Evolutionary conservation across 495 filamentous ascomycete species (phyloP).

Genomic region (Penicillium coffeae): DNA sequence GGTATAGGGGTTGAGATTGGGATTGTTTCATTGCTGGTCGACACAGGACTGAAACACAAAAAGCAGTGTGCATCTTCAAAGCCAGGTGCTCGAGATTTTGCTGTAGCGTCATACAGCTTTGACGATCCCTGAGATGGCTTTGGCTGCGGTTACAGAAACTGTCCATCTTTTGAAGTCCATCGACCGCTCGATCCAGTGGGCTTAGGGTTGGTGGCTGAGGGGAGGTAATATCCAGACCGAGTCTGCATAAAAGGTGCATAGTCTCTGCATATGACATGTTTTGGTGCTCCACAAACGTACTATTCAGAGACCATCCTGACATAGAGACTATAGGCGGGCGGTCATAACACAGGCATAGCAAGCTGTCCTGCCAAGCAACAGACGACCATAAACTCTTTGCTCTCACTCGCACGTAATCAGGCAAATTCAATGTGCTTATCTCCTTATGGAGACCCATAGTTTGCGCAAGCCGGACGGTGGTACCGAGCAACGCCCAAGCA

Average conservation of each 20-base stretch:
- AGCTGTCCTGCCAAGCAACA: constrained; percentile 36
- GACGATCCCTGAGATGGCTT: constrained; percentile 18
- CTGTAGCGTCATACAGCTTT: constrained; percentile 28
- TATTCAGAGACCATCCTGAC: constrained; percentile 19
- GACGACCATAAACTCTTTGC: constrained; percentile 28
- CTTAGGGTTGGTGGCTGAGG: constrained; percentile 2
- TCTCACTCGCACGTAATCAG: constrained; percentile 23
- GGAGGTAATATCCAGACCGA: constrained; percentile 23
- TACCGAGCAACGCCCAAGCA: constrained; percentile 44
- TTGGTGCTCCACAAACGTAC: background rate
- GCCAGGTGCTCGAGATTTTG: constrained; percentile 35
- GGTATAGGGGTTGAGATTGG: background rate
- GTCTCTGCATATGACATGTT: constrained; percentile 25
- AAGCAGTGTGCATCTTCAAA: constrained; percentile 31
- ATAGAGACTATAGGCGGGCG: constrained; percentile 30
- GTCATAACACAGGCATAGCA: constrained; percentile 35
- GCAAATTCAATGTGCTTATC: constrained; percentile 20
- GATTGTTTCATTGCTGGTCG: constrained; percentile 32
- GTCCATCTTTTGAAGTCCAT: constrained; percentile 22
- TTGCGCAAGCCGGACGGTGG: constrained; percentile 43
- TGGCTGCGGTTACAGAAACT: constrained; percentile 15
- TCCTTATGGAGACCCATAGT: constrained; percentile 40
- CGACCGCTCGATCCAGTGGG: constrained; percentile 16
- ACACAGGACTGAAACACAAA: constrained; percentile 29
- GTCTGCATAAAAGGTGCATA: constrained; percentile 30